Evolutionary conservation across 768 basidiomycete species (phyloP), one percentile per base, ranked within the genome.

Genomic region (Podaxis pistillaris): DNA sequence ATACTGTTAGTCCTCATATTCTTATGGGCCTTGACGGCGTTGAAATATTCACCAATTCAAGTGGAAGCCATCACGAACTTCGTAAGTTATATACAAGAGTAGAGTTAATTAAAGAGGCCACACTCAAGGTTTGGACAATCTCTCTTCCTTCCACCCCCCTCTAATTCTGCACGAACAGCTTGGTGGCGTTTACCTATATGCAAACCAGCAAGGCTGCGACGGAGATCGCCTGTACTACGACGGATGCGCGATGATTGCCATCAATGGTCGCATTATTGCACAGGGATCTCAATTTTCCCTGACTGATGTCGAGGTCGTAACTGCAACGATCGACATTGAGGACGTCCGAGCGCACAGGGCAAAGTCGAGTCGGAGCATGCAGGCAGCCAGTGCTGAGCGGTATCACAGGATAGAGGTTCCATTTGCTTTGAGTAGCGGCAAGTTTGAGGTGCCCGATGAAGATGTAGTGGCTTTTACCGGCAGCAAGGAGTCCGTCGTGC

Each of bases 181-280:
- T 38, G 97, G 97, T 9, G 97, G 97, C 2, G 86, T 98, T 57
- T 99, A 99, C 75, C 83, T 99, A 6, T 99, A 99, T 69, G 94
- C 97, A 8, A 99, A 99, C 72, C 97, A 99, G 69, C 96, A 97
- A 79, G 97, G 97, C 4, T 99, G 97, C 70, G 97, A 99, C 69
- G 97, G 97, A 0, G 97, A 99, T 72, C 86, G 97, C 33, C 81
- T 98, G 0, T 99, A 98, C 79, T 99, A 98, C 72, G 97, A 99
- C 68, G 97, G 97, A 33, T 97, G 93, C 66, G 90, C 94, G 36
- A 86, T 98, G 84, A 98, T 99, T 68, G 95, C 93, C 8, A 84
- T 96, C 63, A 99, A 99, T 75, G 97, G 97, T 4, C 83, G 83
- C 30, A 84, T 98, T 60, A 80, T 98, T 19, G 95, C 97, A 0